Evolutionary conservation across 2,329 filamentous ascomycete species (phyloP).

Genomic region (Beauveria sp.): DNA sequence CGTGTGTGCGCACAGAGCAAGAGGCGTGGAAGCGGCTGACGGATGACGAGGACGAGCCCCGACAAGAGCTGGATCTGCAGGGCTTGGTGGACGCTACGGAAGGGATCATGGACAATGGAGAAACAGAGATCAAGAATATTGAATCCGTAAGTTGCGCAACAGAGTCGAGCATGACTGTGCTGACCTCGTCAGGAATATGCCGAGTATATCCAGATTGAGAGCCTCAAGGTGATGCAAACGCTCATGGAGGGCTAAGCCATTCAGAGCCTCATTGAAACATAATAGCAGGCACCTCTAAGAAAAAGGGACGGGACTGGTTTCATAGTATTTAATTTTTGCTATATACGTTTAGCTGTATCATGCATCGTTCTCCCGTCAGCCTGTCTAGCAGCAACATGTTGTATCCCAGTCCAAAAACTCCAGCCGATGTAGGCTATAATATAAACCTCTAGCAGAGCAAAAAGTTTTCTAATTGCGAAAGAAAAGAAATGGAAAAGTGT

Average conservation of each 20-base stretch:
- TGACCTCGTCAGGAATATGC: constrained; percentile 21
- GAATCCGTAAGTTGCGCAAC: constrained; percentile 19
- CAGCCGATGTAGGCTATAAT: constrained; percentile 9
- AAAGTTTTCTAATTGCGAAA: constrained; percentile 1
- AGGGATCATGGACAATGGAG: constrained; percentile 11
- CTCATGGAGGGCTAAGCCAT: constrained; percentile 6
- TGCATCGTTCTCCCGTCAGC: background rate
- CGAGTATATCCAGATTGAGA: constrained; percentile 19
- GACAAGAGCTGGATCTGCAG: background rate
- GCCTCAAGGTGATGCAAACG: constrained; percentile 13
- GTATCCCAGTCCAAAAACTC: constrained; percentile 10
- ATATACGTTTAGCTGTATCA: constrained; percentile 9
- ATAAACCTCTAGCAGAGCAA: constrained; percentile 8
- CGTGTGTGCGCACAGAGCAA: constrained; percentile 1
- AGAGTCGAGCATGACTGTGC: rapidly evolving
- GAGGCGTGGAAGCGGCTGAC: constrained; percentile 6
- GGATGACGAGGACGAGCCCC: background rate
- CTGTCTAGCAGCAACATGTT: background rate
- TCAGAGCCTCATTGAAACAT: too few relatives aligned
- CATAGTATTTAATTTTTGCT: constrained; percentile 2
- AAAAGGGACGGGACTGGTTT: background rate
- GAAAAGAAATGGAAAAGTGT: background rate
- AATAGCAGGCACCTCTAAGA: too few relatives aligned
- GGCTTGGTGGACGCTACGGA: background rate
- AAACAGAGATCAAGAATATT: constrained; percentile 21